These are phyloP conservation scores for Hirsutella rhossiliensis DNA, from an alignment of 2,329 filamentous ascomycete genomes.

Conservation along the genomic window DNA sequence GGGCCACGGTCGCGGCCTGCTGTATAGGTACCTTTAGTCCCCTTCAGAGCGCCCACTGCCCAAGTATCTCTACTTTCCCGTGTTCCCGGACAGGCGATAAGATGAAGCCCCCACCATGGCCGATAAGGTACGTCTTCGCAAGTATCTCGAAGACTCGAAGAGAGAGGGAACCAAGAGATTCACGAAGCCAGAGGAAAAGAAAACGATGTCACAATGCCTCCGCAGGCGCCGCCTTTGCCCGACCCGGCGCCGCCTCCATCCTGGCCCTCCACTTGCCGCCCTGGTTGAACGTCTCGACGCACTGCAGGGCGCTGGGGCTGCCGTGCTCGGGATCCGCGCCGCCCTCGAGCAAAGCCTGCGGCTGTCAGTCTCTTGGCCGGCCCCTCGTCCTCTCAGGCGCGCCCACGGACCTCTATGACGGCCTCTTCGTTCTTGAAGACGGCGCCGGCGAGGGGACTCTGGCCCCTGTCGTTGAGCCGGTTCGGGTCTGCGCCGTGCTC, in stretches of 20 bases:
- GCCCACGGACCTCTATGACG: slow-evolving; percentile 40
- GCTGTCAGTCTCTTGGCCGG: neutral
- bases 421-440: slow-evolving; percentile 60
- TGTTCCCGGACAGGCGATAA: neutral
- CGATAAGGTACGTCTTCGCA: no score
- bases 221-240: slow-evolving; percentile 25
- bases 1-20: neutral
- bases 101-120: neutral
- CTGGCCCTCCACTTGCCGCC: slow-evolving; percentile 35
- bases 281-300: slow-evolving; percentile 39
- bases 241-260: slow-evolving; percentile 36
- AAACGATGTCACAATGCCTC: neutral
- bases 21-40: neutral
- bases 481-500: slow-evolving; percentile 55
- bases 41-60: neutral
- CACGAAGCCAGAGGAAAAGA: neutral
- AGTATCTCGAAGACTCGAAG: no score
- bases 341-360: slow-evolving; percentile 33
- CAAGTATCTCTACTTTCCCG: neutral
- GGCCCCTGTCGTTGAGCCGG: slow-evolving; percentile 52
- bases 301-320: slow-evolving; percentile 34
- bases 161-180: neutral
- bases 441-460: slow-evolving; percentile 58
- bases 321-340: slow-evolving; percentile 43
- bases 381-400: no score